Conservation (phyloP, 441 rosid species). For the Gossypium aridum region DNA sequence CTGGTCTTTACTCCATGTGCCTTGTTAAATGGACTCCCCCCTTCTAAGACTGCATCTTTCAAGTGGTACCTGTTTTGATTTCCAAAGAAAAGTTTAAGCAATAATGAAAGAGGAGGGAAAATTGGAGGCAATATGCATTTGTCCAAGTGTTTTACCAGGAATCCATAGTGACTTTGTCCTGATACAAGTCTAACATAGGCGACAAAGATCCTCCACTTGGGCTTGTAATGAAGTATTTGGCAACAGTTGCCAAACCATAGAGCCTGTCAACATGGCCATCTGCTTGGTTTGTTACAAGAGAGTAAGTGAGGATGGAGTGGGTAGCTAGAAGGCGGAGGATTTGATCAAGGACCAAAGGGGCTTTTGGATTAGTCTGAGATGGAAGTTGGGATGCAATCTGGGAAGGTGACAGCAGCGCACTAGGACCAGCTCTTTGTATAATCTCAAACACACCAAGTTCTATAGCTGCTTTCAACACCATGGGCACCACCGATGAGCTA, state of each 20-base stretch:
- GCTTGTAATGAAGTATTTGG: not conserved
- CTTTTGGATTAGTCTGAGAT: slow-evolving; percentile 17
- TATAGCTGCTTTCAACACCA: slow-evolving; percentile 29
- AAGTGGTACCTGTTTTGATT: slow-evolving; percentile 30
- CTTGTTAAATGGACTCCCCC: slow-evolving; percentile 34
- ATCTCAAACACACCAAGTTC: slow-evolving; percentile 38
- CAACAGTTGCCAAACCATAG: slow-evolving; percentile 40
- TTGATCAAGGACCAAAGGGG: slow-evolving; percentile 23
- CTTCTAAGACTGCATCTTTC: slow-evolving; percentile 35
- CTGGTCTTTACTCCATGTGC: slow-evolving; percentile 24
- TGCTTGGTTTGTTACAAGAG: slow-evolving; percentile 15
- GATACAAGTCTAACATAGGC: not conserved
- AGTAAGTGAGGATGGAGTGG: slow-evolving; percentile 31
- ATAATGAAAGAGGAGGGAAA: not conserved
- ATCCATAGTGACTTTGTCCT: not conserved
- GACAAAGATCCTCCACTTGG: not conserved
- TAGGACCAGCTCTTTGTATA: slow-evolving; percentile 24
- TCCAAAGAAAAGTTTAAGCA: not conserved
- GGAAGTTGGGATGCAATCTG: slow-evolving; percentile 32
- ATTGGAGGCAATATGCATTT: not conserved
- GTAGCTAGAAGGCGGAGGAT: slow-evolving; percentile 43
- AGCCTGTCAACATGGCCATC: slow-evolving; percentile 15
- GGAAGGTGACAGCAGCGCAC: slow-evolving; percentile 28
- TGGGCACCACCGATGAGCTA: slow-evolving; percentile 38
- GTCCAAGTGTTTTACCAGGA: not conserved